Conservation (phyloP, 805 yeast genomes). For the Alloascoidea hylecoeti region DNA sequence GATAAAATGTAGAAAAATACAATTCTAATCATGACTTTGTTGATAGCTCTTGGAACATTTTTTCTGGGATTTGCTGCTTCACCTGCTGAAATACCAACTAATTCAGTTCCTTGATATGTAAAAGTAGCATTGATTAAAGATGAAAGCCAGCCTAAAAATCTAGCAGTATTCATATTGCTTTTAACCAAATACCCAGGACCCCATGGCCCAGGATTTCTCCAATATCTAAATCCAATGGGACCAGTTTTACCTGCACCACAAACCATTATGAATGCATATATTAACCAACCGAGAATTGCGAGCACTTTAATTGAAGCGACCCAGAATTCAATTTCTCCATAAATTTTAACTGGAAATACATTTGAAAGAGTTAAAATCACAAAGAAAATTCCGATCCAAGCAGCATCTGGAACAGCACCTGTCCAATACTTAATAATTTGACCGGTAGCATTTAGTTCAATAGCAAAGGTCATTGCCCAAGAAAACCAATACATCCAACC, state of each 20-base stretch:
- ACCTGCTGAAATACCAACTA: constrained; percentile 65
- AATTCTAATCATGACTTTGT: constrained; percentile 54
- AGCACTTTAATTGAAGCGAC: constrained; percentile 50
- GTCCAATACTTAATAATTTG: constrained; percentile 56
- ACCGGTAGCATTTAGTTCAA: constrained; percentile 61
- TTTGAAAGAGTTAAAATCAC: constrained; percentile 37
- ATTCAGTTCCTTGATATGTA: constrained; percentile 70
- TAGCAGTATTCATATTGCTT: constrained; percentile 29
- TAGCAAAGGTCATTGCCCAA: constrained; percentile 66
- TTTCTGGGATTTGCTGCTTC: constrained; percentile 59
- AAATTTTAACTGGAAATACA: constrained; percentile 52
- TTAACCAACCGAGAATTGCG: constrained; percentile 58
- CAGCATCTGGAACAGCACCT: constrained; percentile 51
- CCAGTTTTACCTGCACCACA: constrained; percentile 62
- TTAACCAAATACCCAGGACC: constrained; percentile 40
- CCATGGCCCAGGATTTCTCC: constrained; percentile 73
- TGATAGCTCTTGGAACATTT: constrained; percentile 59
- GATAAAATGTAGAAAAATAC: constrained; percentile 50
- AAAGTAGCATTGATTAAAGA: constrained; percentile 62
- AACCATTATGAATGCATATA: constrained; percentile 47
- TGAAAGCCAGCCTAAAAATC: constrained; percentile 41
- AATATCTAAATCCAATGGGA: constrained; percentile 66
- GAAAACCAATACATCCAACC: constrained; percentile 70
- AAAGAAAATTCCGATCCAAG: constrained; percentile 59
- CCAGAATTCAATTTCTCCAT: constrained; percentile 73